phyloP scores from a whole-genome alignment of 768 basidiomycete genomes.

The Ramaria sp. region DNA sequence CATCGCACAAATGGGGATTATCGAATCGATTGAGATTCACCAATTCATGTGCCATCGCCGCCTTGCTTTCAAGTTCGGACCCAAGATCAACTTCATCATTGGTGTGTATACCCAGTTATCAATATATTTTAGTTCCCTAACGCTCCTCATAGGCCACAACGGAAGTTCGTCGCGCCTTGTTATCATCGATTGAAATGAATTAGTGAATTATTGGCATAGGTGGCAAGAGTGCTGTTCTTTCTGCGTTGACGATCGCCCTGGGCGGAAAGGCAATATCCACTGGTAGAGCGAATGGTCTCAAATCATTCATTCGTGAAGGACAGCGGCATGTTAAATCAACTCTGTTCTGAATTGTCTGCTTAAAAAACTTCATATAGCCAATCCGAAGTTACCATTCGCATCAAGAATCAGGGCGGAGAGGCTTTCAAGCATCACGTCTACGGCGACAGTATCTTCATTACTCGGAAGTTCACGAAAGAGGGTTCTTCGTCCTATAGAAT shows the following conservation, averaged over 20 bases:
- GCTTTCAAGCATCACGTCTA: constrained; percentile 82
- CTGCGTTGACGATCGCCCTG: constrained; percentile 85
- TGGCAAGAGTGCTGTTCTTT: constrained; percentile 90
- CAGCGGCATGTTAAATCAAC: constrained; percentile 43
- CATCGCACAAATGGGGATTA: constrained; percentile 79
- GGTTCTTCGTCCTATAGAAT: constrained; percentile 79
- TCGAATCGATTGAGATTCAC: constrained; percentile 75
- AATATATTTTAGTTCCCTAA: neutral
- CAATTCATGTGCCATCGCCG: constrained; percentile 96
- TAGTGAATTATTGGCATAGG: constrained; percentile 33
- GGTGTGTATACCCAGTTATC: constrained; percentile 34
- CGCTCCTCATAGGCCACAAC: constrained; percentile 59
- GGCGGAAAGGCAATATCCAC: constrained; percentile 91
- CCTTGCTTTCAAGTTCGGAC: constrained; percentile 76
- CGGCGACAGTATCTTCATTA: constrained; percentile 76
- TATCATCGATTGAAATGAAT: neutral
- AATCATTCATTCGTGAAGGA: constrained; percentile 79
- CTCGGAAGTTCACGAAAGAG: constrained; percentile 68
- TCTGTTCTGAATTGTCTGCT: neutral
- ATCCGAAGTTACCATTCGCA: constrained; percentile 64
- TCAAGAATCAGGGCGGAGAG: constrained; percentile 89
- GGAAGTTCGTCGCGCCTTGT: constrained; percentile 53
- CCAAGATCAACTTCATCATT: constrained; percentile 96
- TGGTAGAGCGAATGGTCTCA: constrained; percentile 77
- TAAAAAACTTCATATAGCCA: constrained; percentile 27